phyloP scores from a whole-genome alignment of 495 filamentous ascomycete genomes.

The Neurospora africana region DNA sequence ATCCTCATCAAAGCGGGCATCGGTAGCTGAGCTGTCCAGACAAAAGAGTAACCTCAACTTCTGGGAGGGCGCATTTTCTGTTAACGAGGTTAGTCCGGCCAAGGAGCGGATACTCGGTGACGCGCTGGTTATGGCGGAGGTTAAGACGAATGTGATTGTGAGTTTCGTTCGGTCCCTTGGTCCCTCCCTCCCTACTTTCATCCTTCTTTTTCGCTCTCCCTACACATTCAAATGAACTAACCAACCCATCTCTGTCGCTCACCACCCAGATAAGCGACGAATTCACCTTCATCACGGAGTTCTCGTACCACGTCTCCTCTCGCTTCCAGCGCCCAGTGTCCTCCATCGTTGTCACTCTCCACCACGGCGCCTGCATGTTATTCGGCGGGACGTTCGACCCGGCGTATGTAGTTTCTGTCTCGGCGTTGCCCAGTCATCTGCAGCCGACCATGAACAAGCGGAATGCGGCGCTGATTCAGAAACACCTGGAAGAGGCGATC shows the following conservation, averaged over 20 bases:
- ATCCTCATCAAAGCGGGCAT: slow-evolving; percentile 2
- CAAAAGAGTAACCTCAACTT: slow-evolving; percentile 32
- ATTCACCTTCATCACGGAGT: slow-evolving; percentile 56
- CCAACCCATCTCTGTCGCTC: background rate
- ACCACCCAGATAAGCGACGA: slow-evolving; percentile 49
- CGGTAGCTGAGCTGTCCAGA: slow-evolving; percentile 24
- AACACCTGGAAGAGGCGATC: slow-evolving; percentile 55
- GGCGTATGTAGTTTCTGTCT: slow-evolving; percentile 71
- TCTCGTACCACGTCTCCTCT: slow-evolving; percentile 58
- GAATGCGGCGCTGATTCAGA: slow-evolving; percentile 64
- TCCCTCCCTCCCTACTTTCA: background rate
- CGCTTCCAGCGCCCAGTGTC: slow-evolving; percentile 63
- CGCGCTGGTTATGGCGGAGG: slow-evolving; percentile 64
- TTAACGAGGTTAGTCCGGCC: slow-evolving; percentile 29
- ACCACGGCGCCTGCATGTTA: slow-evolving; percentile 64
- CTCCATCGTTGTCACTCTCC: slow-evolving; percentile 59
- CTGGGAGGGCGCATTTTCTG: slow-evolving; percentile 37
- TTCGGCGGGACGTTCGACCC: slow-evolving; percentile 66
- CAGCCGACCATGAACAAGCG: slow-evolving; percentile 72
- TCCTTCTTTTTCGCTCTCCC: background rate
- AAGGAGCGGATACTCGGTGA: slow-evolving; percentile 51
- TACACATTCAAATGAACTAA: background rate
- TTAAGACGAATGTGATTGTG: slow-evolving; percentile 79
- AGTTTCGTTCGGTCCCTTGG: slow-evolving; percentile 15
- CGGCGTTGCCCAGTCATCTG: slow-evolving; percentile 55